These are phyloP conservation scores for Lachnum nothofagi DNA, from an alignment of 2,329 filamentous ascomycete species.

Conservation along the genomic window DNA sequence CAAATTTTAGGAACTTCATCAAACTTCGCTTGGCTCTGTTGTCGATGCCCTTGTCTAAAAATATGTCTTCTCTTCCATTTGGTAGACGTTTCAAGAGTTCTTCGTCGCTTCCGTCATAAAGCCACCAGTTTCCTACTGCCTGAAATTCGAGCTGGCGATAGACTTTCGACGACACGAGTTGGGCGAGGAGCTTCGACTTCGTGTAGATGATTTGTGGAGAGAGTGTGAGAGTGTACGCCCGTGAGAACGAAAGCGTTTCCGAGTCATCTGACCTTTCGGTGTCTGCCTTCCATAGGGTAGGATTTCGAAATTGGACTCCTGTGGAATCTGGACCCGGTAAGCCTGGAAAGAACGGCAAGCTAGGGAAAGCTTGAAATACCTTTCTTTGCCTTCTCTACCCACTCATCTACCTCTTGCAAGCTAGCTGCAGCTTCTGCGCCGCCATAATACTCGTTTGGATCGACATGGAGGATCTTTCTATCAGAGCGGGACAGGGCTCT, in stretches of 20 bases:
- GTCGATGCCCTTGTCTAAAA: slow-evolving; percentile 69
- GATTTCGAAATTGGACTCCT: slow-evolving; percentile 26
- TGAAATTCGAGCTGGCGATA: slow-evolving; percentile 90
- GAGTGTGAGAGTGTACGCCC: slow-evolving; percentile 77
- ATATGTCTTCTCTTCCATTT: slow-evolving; percentile 86
- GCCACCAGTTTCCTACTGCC: slow-evolving; percentile 88
- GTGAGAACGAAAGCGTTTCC: slow-evolving; percentile 53
- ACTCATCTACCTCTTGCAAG: slow-evolving; percentile 73
- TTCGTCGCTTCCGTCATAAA: slow-evolving; percentile 43
- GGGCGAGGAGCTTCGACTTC: slow-evolving; percentile 68
- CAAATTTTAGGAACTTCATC: slow-evolving; percentile 92
- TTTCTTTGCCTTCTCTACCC: slow-evolving; percentile 49
- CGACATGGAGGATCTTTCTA: slow-evolving; percentile 87
- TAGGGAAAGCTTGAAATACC: slow-evolving; percentile 24
- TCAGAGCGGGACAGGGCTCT: slow-evolving; percentile 89
- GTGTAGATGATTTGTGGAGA: slow-evolving; percentile 84
- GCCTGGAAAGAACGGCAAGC: background rate
- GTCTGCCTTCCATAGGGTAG: slow-evolving; percentile 24
- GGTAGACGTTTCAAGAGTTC: slow-evolving; percentile 64
- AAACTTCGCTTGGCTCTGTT: slow-evolving; percentile 76
- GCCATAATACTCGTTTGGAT: slow-evolving; percentile 84
- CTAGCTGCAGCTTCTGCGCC: slow-evolving; percentile 79
- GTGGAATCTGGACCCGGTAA: slow-evolving; percentile 22
- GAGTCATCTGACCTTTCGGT: slow-evolving; percentile 30
- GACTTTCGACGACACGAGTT: slow-evolving; percentile 82